Conservation (phyloP, 768 basidiomycete genomes). For the Lactifluus hygrophoroides region DNA sequence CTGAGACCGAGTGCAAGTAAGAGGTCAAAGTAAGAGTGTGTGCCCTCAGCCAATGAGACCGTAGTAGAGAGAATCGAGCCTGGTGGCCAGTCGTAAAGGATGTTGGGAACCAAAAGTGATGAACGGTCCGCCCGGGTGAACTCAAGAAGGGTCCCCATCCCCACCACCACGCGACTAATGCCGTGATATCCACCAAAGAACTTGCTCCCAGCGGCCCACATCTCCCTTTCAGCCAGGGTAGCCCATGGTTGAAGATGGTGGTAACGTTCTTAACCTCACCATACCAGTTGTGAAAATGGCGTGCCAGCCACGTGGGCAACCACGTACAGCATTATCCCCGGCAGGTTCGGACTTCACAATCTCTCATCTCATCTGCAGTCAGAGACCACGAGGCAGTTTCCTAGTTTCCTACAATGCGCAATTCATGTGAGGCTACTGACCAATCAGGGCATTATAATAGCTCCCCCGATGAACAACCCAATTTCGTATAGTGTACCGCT, state of each 20-base stretch:
- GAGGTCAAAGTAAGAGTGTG: background rate
- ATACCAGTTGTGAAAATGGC: background rate
- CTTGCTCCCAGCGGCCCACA: background rate
- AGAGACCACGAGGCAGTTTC: background rate
- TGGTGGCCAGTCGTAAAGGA: conserved; percentile 1
- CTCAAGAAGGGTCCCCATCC: background rate
- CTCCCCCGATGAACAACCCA: background rate
- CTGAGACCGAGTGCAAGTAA: background rate
- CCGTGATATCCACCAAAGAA: conserved; percentile 13
- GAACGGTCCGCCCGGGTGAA: conserved; percentile 8
- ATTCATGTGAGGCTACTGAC: background rate
- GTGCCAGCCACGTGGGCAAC: conserved; percentile 1
- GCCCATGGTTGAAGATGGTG: background rate
- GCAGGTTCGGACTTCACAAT: background rate
- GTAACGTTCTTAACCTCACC: conserved; percentile 1
- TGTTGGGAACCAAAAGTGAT: conserved; percentile 6
- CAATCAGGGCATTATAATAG: background rate
- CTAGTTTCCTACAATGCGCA: background rate
- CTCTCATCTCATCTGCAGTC: background rate
- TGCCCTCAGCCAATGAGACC: background rate
- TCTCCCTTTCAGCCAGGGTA: background rate
- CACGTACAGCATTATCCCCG: background rate
- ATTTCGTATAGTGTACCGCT: no score
- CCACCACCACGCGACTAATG: conserved; percentile 1
- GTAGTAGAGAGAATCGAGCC: background rate